Evolutionary conservation across 345 rosid genomes (phyloP).

Genomic region (Euphorbia peplus): DNA sequence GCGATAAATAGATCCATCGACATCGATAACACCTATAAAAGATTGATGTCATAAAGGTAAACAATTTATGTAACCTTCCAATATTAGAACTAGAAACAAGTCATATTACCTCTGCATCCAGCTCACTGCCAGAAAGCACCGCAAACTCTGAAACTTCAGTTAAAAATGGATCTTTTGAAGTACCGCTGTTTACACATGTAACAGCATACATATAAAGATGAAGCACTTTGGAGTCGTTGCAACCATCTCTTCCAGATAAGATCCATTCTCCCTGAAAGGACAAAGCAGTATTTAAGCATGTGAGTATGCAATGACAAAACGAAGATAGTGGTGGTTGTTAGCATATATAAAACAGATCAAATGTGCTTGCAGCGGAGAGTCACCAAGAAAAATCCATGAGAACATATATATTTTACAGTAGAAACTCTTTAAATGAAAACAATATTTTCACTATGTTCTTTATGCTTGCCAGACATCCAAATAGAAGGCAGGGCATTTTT

Average conservation of each 20-base stretch:
- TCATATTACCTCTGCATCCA: constrained; percentile 96
- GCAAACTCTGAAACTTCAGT: constrained; percentile 86
- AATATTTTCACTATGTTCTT: not conserved
- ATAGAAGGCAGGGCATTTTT: not conserved
- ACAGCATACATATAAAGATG: constrained; percentile 77
- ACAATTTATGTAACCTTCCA: constrained; percentile 1
- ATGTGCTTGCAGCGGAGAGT: not conserved
- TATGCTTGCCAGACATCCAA: not conserved
- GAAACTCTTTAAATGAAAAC: too few relatives aligned
- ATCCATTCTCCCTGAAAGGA: constrained; percentile 94
- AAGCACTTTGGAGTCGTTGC: constrained; percentile 45
- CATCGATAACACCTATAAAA: constrained; percentile 96
- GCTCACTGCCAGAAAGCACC: constrained; percentile 92
- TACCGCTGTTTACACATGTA: constrained; percentile 55
- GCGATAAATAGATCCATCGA: constrained; percentile 99
- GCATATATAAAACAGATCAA: not conserved
- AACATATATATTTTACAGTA: too few relatives aligned
- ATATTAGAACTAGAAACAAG: constrained; percentile 2
- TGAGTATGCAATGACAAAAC: not conserved
- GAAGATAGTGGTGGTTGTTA: not conserved
- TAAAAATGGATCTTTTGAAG: constrained; percentile 84
- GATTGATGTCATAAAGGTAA: constrained; percentile 13
- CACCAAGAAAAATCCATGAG: too few relatives aligned
- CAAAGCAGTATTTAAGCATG: constrained; percentile 15
- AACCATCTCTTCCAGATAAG: constrained; percentile 60